Conservation (phyloP, 2,329 filamentous ascomycete genomes). For the Phaeophleospora eucalypticola region DNA sequence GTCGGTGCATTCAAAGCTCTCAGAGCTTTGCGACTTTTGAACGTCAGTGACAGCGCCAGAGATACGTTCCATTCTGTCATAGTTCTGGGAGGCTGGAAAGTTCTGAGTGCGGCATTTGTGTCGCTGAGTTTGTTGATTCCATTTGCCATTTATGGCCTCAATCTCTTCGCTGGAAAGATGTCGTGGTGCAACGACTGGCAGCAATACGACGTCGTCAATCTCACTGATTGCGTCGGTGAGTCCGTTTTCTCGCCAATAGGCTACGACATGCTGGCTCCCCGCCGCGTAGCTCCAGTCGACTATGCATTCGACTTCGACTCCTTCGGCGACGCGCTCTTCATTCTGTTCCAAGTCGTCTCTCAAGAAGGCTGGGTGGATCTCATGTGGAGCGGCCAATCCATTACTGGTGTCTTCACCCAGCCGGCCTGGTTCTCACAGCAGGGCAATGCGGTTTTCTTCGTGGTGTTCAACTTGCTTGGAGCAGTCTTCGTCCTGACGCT, state of each 20-base stretch:
- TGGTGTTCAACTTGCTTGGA: constrained; percentile 91
- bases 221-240: constrained; percentile 79
- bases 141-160: constrained; percentile 93
- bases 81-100: constrained; percentile 89
- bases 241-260: constrained; percentile 71
- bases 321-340: constrained; percentile 89
- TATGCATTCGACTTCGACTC: constrained; percentile 89
- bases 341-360: constrained; percentile 96
- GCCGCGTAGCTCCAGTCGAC: constrained; percentile 64
- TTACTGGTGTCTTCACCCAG: constrained; percentile 72
- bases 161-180: constrained; percentile 83
- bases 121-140: constrained; percentile 91
- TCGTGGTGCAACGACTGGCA: constrained; percentile 69
- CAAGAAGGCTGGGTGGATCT: constrained; percentile 97
- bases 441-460: constrained; percentile 89
- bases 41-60: constrained; percentile 91
- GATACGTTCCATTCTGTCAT: constrained; percentile 97
- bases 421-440: constrained; percentile 65
- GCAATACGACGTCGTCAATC: constrained; percentile 50
- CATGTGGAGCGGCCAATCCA: constrained; percentile 77
- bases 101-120: constrained; percentile 86
- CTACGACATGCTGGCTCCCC: constrained; percentile 80
- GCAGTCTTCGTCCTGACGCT: constrained; percentile 95
- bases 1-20: constrained; percentile 97
- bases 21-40: constrained; percentile 82